These are phyloP conservation scores for Cardamine resedifolia DNA, from an alignment of 345 rosid species.

Conservation along the genomic window DNA sequence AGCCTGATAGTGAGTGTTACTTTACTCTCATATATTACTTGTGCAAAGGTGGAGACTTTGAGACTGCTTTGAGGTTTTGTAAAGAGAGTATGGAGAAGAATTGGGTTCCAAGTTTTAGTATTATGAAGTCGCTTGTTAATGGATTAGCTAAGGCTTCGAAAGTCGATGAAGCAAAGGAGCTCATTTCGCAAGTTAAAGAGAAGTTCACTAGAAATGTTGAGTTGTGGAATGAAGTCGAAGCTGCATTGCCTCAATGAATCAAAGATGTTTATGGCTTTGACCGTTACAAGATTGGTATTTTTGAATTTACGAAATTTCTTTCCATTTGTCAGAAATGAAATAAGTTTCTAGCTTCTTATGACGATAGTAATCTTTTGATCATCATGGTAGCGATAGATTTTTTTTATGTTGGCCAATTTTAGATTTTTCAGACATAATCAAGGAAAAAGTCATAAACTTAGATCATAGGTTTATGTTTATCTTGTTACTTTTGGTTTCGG, in stretches of 20 bases:
- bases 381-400: conserved; percentile 14
- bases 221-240: conserved; percentile 82
- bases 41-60: conserved; percentile 65
- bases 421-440: background rate
- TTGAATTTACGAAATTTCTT: background rate
- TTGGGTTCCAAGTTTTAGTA: conserved; percentile 65
- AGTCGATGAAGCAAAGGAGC: conserved; percentile 62
- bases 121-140: conserved; percentile 65
- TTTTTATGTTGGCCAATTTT: background rate
- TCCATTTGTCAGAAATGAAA: conserved; percentile 16
- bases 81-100: conserved; percentile 62
- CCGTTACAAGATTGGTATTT: conserved; percentile 1
- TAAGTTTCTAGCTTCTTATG: background rate
- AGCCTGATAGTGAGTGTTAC: conserved; percentile 56
- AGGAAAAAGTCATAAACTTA: background rate
- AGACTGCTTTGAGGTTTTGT: conserved; percentile 55
- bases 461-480: conserved; percentile 7
- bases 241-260: conserved; percentile 55
- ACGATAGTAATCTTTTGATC: background rate
- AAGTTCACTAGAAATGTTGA: conserved; percentile 50
- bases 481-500: conserved; percentile 13
- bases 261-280: background rate
- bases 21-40: conserved; percentile 56
- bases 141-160: conserved; percentile 57
- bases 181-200: conserved; percentile 54